phyloP scores from a whole-genome alignment of 2,329 filamentous ascomycete species.

The Delphinella strobiligena region DNA sequence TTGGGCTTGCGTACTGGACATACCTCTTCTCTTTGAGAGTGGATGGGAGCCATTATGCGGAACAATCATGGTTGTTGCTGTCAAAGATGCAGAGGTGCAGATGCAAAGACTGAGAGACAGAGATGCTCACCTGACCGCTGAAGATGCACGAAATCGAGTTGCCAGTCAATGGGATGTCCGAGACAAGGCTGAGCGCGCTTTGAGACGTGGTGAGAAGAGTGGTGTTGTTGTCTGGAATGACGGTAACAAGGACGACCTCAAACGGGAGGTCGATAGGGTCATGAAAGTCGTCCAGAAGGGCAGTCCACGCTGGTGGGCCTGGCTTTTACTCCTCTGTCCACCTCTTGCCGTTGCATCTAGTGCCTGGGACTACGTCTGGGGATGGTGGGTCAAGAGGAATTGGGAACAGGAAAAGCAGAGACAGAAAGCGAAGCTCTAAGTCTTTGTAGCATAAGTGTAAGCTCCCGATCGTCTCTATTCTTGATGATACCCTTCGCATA shows the following conservation, averaged over 20 bases:
- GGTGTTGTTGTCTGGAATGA: slow-evolving; percentile 92
- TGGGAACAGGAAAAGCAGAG: slow-evolving; percentile 52
- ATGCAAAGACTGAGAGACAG: slow-evolving; percentile 64
- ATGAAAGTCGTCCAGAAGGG: slow-evolving; percentile 49
- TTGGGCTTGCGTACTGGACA: slow-evolving; percentile 86
- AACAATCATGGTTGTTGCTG: slow-evolving; percentile 74
- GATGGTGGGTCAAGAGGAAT: slow-evolving; percentile 53
- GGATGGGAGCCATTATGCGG: slow-evolving; percentile 78
- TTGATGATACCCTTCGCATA: not conserved
- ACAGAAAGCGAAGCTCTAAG: slow-evolving; percentile 47
- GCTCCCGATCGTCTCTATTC: not conserved
- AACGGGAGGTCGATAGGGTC: slow-evolving; percentile 51
- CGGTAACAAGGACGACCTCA: slow-evolving; percentile 56
- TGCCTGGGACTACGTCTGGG: slow-evolving; percentile 60
- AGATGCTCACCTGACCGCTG: slow-evolving; percentile 65
- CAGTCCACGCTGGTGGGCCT: slow-evolving; percentile 79
- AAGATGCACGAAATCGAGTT: slow-evolving; percentile 81
- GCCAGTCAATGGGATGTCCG: slow-evolving; percentile 75
- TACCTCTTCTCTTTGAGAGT: slow-evolving; percentile 84
- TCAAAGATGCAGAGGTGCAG: slow-evolving; percentile 67
- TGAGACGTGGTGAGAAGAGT: slow-evolving; percentile 47
- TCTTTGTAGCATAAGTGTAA: too few species aligned
- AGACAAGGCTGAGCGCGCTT: slow-evolving; percentile 66
- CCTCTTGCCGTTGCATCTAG: slow-evolving; percentile 60
- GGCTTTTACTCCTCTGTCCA: slow-evolving; percentile 54